Evolutionary conservation across 768 basidiomycete genomes (phyloP).

Genomic region (Gloeophyllum trabeum): DNA sequence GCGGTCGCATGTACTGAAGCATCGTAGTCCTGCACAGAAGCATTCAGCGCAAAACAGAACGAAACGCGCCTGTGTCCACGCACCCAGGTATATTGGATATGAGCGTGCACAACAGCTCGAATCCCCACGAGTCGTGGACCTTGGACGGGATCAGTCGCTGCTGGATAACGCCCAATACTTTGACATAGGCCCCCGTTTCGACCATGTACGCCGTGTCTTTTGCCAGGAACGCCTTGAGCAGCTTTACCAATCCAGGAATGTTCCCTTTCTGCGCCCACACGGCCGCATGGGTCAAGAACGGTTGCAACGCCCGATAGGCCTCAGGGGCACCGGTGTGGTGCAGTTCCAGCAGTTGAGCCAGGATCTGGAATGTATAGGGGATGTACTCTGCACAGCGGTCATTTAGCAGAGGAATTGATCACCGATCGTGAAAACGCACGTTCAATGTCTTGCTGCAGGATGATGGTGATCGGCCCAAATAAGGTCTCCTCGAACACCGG

Average conservation of each 20-base stretch:
- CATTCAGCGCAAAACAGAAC: constrained; percentile 1
- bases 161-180: constrained; percentile 80
- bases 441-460: constrained; percentile 88
- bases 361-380: constrained; percentile 94
- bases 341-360: constrained; percentile 89
- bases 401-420: neutral
- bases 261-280: constrained; percentile 93
- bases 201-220: constrained; percentile 63
- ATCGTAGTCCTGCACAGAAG: constrained; percentile 53
- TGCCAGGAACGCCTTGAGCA: constrained; percentile 74
- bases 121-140: constrained; percentile 82
- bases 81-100: constrained; percentile 67
- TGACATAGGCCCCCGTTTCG: constrained; percentile 56
- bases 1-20: constrained; percentile 61
- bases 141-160: constrained; percentile 85
- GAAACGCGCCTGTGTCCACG: constrained; percentile 19
- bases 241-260: constrained; percentile 84
- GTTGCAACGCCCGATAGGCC: constrained; percentile 71
- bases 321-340: constrained; percentile 56
- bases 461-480: constrained; percentile 79
- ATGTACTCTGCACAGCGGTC: constrained; percentile 63
- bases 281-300: constrained; percentile 72
- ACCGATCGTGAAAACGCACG: constrained; percentile 35
- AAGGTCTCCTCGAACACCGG: constrained; percentile 69
- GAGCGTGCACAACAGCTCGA: constrained; percentile 77